Conservation (phyloP, 768 basidiomycete genomes). For the Podaxis rugospora region DNA sequence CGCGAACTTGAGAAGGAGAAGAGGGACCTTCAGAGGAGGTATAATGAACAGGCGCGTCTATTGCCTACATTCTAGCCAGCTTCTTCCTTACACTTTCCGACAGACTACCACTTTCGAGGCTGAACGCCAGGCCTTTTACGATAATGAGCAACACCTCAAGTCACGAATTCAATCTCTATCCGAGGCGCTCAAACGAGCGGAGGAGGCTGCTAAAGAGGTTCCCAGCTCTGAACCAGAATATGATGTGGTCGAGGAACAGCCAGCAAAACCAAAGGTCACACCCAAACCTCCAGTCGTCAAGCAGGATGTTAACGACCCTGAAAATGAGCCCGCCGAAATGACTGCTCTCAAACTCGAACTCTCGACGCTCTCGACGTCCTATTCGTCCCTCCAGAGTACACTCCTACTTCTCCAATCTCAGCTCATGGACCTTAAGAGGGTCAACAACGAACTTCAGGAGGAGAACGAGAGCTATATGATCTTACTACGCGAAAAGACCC, state of each 20-base stretch:
- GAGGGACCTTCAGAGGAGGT: conserved; percentile 73
- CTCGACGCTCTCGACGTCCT: conserved; percentile 81
- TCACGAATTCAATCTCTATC: conserved; percentile 81
- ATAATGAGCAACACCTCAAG: conserved; percentile 91
- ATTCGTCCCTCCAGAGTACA: conserved; percentile 79
- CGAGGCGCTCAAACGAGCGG: conserved; percentile 56
- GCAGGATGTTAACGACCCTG: conserved; percentile 54
- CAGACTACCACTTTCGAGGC: conserved; percentile 88
- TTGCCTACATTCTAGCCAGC: neutral
- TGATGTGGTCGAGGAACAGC: conserved; percentile 17
- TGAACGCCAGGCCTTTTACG: conserved; percentile 88
- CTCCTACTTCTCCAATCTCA: conserved; percentile 82
- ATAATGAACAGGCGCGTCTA: conserved; percentile 76
- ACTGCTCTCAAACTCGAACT: conserved; percentile 79
- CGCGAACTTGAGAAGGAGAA: conserved; percentile 89
- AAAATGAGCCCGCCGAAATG: conserved; percentile 84
- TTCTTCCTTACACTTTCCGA: conserved; percentile 9
- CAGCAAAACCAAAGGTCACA: conserved; percentile 15
- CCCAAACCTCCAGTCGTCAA: conserved; percentile 15
- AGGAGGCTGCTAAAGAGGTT: conserved; percentile 38
- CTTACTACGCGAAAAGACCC: conserved; percentile 83
- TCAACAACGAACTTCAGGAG: conserved; percentile 86
- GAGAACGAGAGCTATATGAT: conserved; percentile 98
- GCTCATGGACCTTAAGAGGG: conserved; percentile 79
- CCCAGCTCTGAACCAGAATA: conserved; percentile 24